These are phyloP conservation scores for Pleurotus platypus DNA, from an alignment of 768 basidiomycete species.

Conservation along the genomic window DNA sequence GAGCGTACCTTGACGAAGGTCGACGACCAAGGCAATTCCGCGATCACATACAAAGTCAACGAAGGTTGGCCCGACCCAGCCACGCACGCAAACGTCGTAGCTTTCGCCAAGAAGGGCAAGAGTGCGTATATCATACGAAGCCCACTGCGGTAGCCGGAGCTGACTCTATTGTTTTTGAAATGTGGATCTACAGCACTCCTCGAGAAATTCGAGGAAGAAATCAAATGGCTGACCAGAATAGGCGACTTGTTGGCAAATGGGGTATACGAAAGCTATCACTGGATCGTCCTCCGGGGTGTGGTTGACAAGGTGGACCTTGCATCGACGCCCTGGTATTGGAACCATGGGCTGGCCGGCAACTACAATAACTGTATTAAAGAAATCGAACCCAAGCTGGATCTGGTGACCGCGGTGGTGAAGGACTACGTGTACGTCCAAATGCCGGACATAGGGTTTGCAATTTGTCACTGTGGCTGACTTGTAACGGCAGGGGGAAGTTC, in stretches of 20 bases:
- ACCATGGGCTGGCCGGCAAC: background rate
- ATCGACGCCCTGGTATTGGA: background rate
- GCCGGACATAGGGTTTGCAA: background rate
- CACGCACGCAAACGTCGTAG: background rate
- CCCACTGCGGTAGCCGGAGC: too few species aligned
- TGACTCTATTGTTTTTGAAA: too few species aligned
- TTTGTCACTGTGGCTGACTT: background rate
- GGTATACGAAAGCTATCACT: background rate
- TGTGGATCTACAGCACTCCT: background rate
- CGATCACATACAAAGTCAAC: background rate
- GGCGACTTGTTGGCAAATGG: background rate
- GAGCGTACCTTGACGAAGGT: background rate
- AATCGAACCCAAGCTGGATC: background rate
- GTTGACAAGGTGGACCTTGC: background rate
- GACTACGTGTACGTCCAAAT: background rate
- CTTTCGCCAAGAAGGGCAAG: background rate
- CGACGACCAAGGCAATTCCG: background rate
- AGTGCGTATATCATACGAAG: background rate
- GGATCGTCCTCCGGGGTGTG: background rate
- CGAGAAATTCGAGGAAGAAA: background rate
- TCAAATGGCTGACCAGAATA: background rate
- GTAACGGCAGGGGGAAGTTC: background rate
- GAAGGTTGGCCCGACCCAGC: background rate
- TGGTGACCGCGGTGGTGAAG: background rate
- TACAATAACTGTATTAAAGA: background rate